Base-by-base conservation (phyloP, 495 filamentous ascomycete genomes). In the Cryomyces minteri region DNA sequence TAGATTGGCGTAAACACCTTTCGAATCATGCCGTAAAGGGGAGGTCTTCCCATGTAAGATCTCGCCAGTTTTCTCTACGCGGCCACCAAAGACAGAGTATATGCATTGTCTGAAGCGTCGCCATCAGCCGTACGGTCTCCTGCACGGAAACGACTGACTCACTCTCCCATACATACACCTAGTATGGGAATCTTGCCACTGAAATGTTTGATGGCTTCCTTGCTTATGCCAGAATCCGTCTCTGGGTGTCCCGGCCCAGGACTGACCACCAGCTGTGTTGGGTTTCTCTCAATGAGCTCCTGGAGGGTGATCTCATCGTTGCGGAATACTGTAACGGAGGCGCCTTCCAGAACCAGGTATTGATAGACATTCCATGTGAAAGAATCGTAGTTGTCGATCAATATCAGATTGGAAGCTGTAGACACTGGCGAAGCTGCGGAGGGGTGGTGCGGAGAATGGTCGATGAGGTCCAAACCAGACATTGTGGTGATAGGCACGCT, bases 351-450 rank as follows among this genome's bases (percentile, higher is more conserved):
- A 0, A 88, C 82, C 4, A 99, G 72, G 54, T 95, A 99, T 59
- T 99, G 92, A 62, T 94, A 95, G 48, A 99, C 85, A 58, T 96
- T 98, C 83, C 85, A 96, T 49, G 88, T 94, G 56, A 96, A 99
- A 0, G 88, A 95, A 64, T 99, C 90, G 61, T 95, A 99, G 66
- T 99, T 99, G 66, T 96, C 90, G 54, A 99, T 93, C 46, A 99
- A 67, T 45, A 99, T 75, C 30, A 99, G 74, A 66, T 96, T 96
- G 32, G 79, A 79, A 29, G 88, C 88, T 41, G 70, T 84, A 14
- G 75, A 58, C 31, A 94, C 64, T 43, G 74, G 72, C 41, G 78
- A 64, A 12, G 73, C 74, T 44, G 73, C 74, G 48, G 77, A 73
- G 52, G 82, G 80, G 58, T 87, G 79, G 61, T 82, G 79, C 56